A percentile compares a stretch with the other conserved stretches of the same genome.
phyloP scores from a whole-genome alignment of 2,329 filamentous ascomycete species.

The Fusarium dlaminii region DNA sequence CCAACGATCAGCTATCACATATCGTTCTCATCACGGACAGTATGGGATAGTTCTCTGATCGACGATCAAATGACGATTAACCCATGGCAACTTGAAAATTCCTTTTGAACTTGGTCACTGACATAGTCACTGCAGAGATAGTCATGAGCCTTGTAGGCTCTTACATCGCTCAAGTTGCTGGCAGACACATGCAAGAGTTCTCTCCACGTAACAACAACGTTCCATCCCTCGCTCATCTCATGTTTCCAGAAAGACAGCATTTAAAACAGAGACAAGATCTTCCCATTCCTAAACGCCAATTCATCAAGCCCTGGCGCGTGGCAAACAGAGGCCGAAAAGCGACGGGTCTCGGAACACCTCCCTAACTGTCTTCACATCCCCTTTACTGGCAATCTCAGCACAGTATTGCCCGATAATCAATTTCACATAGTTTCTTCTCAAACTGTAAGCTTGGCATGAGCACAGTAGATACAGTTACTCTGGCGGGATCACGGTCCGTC shows the following conservation, averaged over 20 bases:
- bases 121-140: conserved; percentile 7
- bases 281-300: conserved; percentile 24
- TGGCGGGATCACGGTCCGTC: neutral
- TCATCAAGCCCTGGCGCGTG: conserved; percentile 19
- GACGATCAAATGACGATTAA: neutral
- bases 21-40: neutral
- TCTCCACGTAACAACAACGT: conserved; percentile 16
- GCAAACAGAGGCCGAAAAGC: conserved; percentile 28
- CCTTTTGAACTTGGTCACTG: neutral
- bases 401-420: conserved; percentile 1
- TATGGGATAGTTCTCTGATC: neutral
- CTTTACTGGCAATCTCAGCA: neutral
- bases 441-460: conserved; percentile 10
- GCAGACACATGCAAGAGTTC: neutral
- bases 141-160: neutral
- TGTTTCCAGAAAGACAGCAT: conserved; percentile 30
- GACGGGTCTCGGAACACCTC: conserved; percentile 4
- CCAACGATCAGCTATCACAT: neutral
- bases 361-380: neutral
- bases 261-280: conserved; percentile 27
- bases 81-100: conserved; percentile 3
- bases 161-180: neutral
- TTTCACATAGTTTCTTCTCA: conserved; percentile 4
- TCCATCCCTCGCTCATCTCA: conserved; percentile 8
- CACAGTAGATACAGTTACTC: neutral